A percentile compares a stretch with the other conserved stretches of the same genome.
Conservation (phyloP, 2,329 filamentous ascomycete species). For the Fulvia fulva region DNA sequence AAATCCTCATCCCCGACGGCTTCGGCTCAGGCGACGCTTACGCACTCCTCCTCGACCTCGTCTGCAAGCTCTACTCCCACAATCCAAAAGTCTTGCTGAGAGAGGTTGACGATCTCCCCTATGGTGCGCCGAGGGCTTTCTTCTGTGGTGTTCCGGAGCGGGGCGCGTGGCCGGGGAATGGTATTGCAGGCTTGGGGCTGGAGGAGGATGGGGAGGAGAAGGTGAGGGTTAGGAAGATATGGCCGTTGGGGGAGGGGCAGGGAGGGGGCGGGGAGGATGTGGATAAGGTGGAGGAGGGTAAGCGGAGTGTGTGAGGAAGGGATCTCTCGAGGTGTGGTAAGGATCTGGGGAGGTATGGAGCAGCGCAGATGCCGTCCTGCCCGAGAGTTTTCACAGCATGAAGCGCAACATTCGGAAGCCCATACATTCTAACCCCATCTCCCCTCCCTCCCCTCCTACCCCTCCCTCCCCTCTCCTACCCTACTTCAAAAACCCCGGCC, state of each 20-base stretch:
- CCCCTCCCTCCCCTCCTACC: not conserved
- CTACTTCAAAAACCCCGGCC: slow-evolving; percentile 15
- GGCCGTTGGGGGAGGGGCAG: not conserved
- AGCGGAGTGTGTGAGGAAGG: not conserved
- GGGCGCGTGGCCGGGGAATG: not conserved
- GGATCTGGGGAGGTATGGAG: not conserved
- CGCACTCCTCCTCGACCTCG: not conserved
- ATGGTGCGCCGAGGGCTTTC: not conserved
- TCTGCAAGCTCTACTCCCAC: not conserved
- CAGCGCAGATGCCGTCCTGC: too few relatives aligned
- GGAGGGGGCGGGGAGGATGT: not conserved
- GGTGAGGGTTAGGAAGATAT: not conserved
- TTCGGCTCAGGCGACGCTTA: not conserved
- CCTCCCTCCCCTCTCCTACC: not conserved
- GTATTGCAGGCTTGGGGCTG: too few relatives aligned
- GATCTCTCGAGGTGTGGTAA: not conserved
- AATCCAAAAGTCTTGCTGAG: not conserved
- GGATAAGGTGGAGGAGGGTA: not conserved
- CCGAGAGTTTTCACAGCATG: too few relatives aligned
- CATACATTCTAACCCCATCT: too few relatives aligned
- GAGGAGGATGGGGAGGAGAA: not conserved
- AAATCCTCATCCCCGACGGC: not conserved
- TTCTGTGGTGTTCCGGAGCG: not conserved
- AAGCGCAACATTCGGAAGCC: too few relatives aligned
- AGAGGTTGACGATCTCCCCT: not conserved